phyloP scores from a whole-genome alignment of 306 rosid species.

The Corylus heterophylla region DNA sequence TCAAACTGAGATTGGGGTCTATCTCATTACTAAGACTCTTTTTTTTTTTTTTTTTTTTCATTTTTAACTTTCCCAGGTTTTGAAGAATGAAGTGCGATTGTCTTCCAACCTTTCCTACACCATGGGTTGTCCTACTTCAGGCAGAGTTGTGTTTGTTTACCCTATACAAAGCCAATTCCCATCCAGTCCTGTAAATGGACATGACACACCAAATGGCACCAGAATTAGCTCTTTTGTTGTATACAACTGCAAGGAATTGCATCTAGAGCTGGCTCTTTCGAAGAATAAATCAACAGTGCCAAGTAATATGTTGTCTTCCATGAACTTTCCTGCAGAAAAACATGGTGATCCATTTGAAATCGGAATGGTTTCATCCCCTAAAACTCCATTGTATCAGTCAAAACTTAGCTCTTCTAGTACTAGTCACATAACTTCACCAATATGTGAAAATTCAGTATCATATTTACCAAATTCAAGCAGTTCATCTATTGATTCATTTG shows the following conservation, averaged over 20 bases:
- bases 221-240: slow-evolving; percentile 32
- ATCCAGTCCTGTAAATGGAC: slow-evolving; percentile 32
- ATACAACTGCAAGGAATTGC: slow-evolving; percentile 62
- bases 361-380: slow-evolving; percentile 58
- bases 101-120: slow-evolving; percentile 67
- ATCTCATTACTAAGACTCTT: neutral
- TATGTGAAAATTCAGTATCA: slow-evolving; percentile 39
- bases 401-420: slow-evolving; percentile 37
- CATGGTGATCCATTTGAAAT: slow-evolving; percentile 35
- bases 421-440: slow-evolving; percentile 45
- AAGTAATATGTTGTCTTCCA: slow-evolving; percentile 28
- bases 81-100: slow-evolving; percentile 63
- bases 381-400: slow-evolving; percentile 65
- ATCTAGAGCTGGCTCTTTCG: slow-evolving; percentile 54
- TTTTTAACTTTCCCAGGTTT: slow-evolving; percentile 45
- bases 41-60: neutral
- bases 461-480: slow-evolving; percentile 34
- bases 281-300: slow-evolving; percentile 34
- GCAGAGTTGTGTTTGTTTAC: slow-evolving; percentile 53
- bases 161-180: slow-evolving; percentile 36
- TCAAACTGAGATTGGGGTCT: neutral
- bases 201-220: slow-evolving; percentile 30
- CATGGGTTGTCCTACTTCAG: slow-evolving; percentile 70
- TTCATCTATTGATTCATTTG: slow-evolving; percentile 39
- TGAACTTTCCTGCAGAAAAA: slow-evolving; percentile 34